Evolutionary conservation across 306 rosid genomes (phyloP).

Genomic region (Luffa aegyptiaca): DNA sequence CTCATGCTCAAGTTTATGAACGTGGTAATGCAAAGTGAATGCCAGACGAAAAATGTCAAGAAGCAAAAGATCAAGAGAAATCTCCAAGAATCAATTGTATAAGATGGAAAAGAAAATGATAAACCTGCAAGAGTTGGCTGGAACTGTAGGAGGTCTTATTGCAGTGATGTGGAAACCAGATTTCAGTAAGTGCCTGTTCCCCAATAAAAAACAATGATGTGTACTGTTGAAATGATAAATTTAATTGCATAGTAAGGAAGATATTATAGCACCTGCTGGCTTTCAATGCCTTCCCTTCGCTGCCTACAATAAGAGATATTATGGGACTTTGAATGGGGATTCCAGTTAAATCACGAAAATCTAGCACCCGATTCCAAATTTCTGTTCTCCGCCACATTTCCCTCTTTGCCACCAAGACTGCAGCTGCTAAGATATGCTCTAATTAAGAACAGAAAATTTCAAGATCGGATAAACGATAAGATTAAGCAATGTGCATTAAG

Average conservation of each 20-base stretch:
- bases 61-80: not conserved
- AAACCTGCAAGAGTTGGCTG: constrained; percentile 96
- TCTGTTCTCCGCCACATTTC: constrained; percentile 83
- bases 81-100: not conserved
- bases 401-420: constrained; percentile 57
- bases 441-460: not conserved
- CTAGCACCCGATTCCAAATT: constrained; percentile 66
- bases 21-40: not conserved
- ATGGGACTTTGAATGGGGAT: constrained; percentile 77
- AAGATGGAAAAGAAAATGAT: not conserved
- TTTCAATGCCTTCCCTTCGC: constrained; percentile 74
- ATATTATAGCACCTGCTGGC: constrained; percentile 56
- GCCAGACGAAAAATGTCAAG: not conserved
- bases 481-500: not conserved
- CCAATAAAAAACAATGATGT: not conserved
- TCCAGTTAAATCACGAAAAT: constrained; percentile 70
- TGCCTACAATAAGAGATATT: constrained; percentile 78
- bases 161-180: constrained; percentile 96
- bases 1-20: not conserved
- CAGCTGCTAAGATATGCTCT: constrained; percentile 48
- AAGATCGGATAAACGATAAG: not conserved
- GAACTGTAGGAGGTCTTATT: constrained; percentile 91
- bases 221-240: not conserved
- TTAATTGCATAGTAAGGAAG: not conserved
- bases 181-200: constrained; percentile 62